Base-by-base conservation (phyloP, 2,329 filamentous ascomycete genomes). In the Aaosphaeria pasadenensis region DNA sequence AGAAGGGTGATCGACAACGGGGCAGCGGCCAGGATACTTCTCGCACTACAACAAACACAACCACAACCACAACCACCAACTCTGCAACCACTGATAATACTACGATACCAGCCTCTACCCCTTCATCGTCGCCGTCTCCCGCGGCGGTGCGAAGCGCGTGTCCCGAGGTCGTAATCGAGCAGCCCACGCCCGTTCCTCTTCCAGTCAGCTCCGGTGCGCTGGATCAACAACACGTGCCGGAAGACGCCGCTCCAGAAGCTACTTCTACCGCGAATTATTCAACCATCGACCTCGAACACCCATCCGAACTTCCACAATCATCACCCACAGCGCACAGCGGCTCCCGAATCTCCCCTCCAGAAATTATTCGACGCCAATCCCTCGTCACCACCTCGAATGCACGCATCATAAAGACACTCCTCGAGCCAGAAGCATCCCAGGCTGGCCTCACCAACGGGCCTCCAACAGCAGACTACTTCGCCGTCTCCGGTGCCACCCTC, bases 381-480 rank as follows among this genome's bases (percentile, higher is more conserved):
- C 57, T 73, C 44, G 65, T 71, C 42, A 59, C 60, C 47, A 59
- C 59, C 55, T 59, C 72, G 54, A 70, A 74, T 72, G 69, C 67
- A 31, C 63, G 60, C 47, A 57, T 72, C 45, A 81, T 82, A 58
- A 77, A 73, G 53, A 78, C 78, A 7, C 72, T 85, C 42, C 74
- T 85, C 52, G 73, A 78, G 55, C 64, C 74, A 43, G 71, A 72
- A 49, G 39, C 50, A 38, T 33, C 54, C 40, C 50, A 50, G n/a
- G 43, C 56, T 35, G 49, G 54, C 38, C 62, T 73, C 45, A 52
- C 47, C 6, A 44, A 57, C 11, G 54, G 45, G 43, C 54, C 59
- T 39, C 53, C 59, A 11, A 51, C 57, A 24, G 61, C 67, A 55
- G 72, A 74, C 70, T 69, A 77, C 62, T 62, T 71, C 64, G 51